These are phyloP conservation scores for Cladophialophora carrionii DNA, from an alignment of 2,329 filamentous ascomycete genomes.

Conservation along the genomic window DNA sequence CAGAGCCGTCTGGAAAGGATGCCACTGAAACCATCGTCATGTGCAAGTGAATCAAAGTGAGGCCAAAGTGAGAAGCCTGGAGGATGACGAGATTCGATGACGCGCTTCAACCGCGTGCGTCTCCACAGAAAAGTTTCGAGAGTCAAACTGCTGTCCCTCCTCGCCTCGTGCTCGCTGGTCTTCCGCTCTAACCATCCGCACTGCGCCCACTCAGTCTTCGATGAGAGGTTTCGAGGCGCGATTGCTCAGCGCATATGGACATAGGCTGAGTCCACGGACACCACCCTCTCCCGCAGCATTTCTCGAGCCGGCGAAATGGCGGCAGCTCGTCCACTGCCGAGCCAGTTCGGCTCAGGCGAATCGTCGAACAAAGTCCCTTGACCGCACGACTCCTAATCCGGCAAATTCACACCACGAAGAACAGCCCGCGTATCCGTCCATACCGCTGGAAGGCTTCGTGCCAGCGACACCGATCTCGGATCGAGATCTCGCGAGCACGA, in stretches of 20 bases:
- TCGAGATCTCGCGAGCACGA: slow-evolving; percentile 4
- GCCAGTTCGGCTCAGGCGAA: slow-evolving; percentile 3
- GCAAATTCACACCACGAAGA: background rate
- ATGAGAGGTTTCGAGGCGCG: slow-evolving; percentile 12
- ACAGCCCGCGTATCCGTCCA: background rate
- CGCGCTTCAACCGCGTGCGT: background rate
- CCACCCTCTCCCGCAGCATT: background rate
- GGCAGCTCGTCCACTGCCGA: background rate
- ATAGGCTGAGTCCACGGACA: background rate
- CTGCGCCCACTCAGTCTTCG: background rate
- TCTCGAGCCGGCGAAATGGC: background rate
- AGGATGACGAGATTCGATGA: background rate
- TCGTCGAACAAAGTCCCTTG: background rate
- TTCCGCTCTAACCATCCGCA: background rate
- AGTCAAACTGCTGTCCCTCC: background rate
- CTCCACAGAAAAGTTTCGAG: background rate
- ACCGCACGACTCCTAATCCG: slow-evolving; percentile 1
- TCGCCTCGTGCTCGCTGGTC: no score
- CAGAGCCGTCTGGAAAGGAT: background rate
- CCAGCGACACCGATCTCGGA: background rate
- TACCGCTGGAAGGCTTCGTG: background rate
- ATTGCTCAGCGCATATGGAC: slow-evolving; percentile 9
- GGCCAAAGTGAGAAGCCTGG: background rate
- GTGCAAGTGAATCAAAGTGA: background rate
- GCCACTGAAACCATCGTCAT: background rate